Evolutionary conservation across 345 rosid genomes (phyloP), one percentile per base, ranked within the genome.

Genomic region (Hevea brasiliensis): DNA sequence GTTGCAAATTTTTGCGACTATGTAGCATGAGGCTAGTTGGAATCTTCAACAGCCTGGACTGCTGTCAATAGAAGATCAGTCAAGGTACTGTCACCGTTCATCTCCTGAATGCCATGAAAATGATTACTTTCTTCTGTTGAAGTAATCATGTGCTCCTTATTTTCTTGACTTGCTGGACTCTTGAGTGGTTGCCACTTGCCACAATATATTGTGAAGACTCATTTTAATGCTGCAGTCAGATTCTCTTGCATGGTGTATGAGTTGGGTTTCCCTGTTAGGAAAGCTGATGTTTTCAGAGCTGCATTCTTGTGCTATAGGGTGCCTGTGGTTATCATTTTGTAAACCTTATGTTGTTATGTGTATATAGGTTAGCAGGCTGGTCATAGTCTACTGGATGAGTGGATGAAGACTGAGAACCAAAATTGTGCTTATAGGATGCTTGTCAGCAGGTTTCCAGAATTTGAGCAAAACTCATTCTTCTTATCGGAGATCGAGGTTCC

Each of bases 41-140:
- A 67, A 5, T 1, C 55, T 51, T 67, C 70, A 67, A 50, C 70
- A 51, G 7, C 58, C 42, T 50, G 42, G 24, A 37, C 60, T 67
- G 60, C 71, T 35, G 12, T 5, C 15, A 40, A n/a, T 0, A 37
- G 35, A 44, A 0, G 20, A 65, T 42, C 24, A 23, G 68, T 65
- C 24, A 10, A 55, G 59, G 35, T 12, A 26, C 24, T 51, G 12
- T 53, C 21, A 67, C 44, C 59, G 11, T 51, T 50, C 3, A 24
- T 1, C 10, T 7, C 7, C 71, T 18, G 7, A 29, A n/a, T 20
- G 13, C 60, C 45, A 1, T 18, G 27, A 32, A 20, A n/a, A 67
- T 67, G 26, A 32, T 50, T 14, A 18, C 14, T 2, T 3, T 53
- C 53, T 24, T 51, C 17, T 29, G 4, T 8, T 15, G 40, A 51